phyloP scores from a whole-genome alignment of 1,139 yeast genomes.

The Geotrichum carabidarum region DNA sequence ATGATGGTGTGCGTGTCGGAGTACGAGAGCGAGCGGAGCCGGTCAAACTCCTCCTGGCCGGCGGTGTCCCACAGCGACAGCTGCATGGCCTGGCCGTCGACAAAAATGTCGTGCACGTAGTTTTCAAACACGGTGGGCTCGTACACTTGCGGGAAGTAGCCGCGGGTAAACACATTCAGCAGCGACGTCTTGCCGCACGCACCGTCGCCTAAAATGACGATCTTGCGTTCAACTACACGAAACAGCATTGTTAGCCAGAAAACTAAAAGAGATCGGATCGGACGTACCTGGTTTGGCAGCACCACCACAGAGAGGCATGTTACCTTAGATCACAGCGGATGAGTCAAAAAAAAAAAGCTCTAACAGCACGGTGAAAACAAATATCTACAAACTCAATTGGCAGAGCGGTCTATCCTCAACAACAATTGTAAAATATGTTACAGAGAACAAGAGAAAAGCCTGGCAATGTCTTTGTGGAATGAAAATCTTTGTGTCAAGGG shows the following conservation, averaged over 20 bases:
- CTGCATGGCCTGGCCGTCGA: slow-evolving; percentile 90
- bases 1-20: slow-evolving; percentile 95
- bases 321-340: slow-evolving; percentile 4
- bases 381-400: no score
- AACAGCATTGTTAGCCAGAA: background rate
- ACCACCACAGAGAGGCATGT: slow-evolving; percentile 69
- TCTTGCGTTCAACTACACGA: slow-evolving; percentile 66
- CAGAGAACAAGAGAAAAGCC: no score
- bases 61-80: slow-evolving; percentile 97
- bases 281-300: slow-evolving; percentile 48
- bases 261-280: background rate
- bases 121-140: slow-evolving; percentile 98
- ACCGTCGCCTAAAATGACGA: slow-evolving; percentile 96
- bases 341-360: no score
- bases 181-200: slow-evolving; percentile 89
- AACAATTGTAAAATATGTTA: no score
- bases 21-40: slow-evolving; percentile 82
- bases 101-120: slow-evolving; percentile 93
- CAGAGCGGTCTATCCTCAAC: no score
- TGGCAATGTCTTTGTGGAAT: no score
- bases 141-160: slow-evolving; percentile 96
- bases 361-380: no score
- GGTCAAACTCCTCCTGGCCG: slow-evolving; percentile 96
- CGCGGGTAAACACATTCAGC: slow-evolving; percentile 90
- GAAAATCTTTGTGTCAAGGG: no score